These are phyloP conservation scores for Xylaria cubensis DNA, from an alignment of 495 filamentous ascomycete species.

Conservation along the genomic window DNA sequence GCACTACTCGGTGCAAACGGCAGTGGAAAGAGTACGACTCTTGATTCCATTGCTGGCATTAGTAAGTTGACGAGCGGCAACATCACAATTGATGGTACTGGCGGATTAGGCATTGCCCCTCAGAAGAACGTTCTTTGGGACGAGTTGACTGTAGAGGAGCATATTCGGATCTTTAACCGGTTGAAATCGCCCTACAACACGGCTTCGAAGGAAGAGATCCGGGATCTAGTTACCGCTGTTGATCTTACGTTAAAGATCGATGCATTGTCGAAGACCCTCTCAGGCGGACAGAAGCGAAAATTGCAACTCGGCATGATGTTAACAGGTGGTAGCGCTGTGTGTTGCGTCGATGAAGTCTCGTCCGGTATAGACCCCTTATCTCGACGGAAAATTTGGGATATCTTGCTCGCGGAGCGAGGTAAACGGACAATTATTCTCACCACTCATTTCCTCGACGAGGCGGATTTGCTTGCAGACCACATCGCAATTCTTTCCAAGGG, in stretches of 20 bases:
- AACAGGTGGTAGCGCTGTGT: conserved; percentile 81
- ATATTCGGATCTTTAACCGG: conserved; percentile 77
- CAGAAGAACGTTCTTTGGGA: conserved; percentile 93
- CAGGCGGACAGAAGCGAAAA: conserved; percentile 88
- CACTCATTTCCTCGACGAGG: conserved; percentile 84
- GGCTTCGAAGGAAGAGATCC: conserved; percentile 61
- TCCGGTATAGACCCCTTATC: conserved; percentile 83
- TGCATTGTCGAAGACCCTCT: conserved; percentile 71
- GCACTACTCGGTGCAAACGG: conserved; percentile 87
- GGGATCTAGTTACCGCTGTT: conserved; percentile 66
- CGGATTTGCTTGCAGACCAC: conserved; percentile 75
- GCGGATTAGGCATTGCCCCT: conserved; percentile 84
- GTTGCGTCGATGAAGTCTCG: conserved; percentile 88
- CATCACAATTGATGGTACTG: conserved; percentile 73
- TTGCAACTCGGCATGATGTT: conserved; percentile 95
- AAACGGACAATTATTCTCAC: conserved; percentile 80
- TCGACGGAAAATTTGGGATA: conserved; percentile 87
- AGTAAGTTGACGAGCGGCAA: conserved; percentile 71
- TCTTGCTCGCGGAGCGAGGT: conserved; percentile 79
- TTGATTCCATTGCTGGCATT: conserved; percentile 83
- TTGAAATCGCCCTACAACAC: conserved; percentile 67
- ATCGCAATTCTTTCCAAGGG: conserved; percentile 81
- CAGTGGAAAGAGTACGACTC: conserved; percentile 84
- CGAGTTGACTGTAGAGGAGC: conserved; percentile 79
- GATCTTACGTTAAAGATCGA: conserved; percentile 74